Conservation (phyloP, 75 land plant genomes). For the Isoetes taiwanensis region DNA sequence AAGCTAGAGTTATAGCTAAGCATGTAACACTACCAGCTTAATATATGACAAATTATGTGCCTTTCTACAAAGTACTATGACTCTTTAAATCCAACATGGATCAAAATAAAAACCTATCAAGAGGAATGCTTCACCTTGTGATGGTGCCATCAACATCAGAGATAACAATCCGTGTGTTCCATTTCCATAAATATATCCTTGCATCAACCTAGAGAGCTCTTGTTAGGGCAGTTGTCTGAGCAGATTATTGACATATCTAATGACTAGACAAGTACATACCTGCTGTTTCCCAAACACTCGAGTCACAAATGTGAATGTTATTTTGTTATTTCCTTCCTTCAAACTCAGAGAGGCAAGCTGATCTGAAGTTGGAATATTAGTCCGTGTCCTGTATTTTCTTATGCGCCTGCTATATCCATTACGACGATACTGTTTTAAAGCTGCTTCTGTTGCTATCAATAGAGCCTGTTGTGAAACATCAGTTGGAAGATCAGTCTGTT, state of each 20-base stretch:
- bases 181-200: slow-evolving; percentile 93
- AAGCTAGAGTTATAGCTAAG: too few relatives aligned
- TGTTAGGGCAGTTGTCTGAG: not conserved
- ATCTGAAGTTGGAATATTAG: slow-evolving; percentile 62
- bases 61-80: too few relatives aligned
- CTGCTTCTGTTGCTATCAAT: slow-evolving; percentile 44
- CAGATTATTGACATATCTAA: not conserved
- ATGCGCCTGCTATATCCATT: slow-evolving; percentile 21
- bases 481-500: not conserved
- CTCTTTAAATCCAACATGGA: too few relatives aligned
- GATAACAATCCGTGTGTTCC: slow-evolving; percentile 84
- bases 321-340: slow-evolving; percentile 64
- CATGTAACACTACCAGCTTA: too few relatives aligned
- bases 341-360: slow-evolving; percentile 75
- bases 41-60: too few relatives aligned
- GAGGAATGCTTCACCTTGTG: slow-evolving; percentile 88
- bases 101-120: too few relatives aligned
- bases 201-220: slow-evolving; percentile 73
- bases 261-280: slow-evolving; percentile 28
- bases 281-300: slow-evolving; percentile 81
- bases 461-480: slow-evolving; percentile 32
- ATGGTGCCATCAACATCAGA: slow-evolving; percentile 99
- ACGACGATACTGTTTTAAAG: slow-evolving; percentile 11
- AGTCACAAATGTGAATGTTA: slow-evolving; percentile 77
- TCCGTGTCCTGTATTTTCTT: slow-evolving; percentile 26